A percentile compares a stretch with the other conserved stretches of the same genome.
phyloP scores from a whole-genome alignment of 2,329 filamentous ascomycete species.

The Talaromyces sp. region DNA sequence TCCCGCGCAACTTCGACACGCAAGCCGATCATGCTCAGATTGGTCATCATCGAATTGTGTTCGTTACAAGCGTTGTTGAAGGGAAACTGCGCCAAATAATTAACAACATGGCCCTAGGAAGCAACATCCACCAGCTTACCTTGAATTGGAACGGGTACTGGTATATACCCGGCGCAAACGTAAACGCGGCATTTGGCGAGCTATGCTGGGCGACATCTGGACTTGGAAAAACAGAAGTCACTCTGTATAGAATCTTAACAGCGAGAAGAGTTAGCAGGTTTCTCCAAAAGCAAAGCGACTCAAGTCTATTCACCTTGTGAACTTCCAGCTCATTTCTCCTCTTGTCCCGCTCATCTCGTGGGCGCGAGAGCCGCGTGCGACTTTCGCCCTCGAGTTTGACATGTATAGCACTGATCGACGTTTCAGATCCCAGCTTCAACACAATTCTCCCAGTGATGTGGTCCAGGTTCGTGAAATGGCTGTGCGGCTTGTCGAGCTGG shows the following conservation, averaged over 20 bases:
- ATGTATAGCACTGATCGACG: constrained; percentile 40
- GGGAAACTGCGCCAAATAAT: constrained; percentile 31
- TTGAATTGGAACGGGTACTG: constrained; percentile 48
- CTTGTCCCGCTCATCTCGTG: constrained; percentile 38
- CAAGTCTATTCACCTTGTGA: constrained; percentile 37
- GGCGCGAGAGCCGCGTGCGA: constrained; percentile 38
- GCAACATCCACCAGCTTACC: constrained; percentile 20
- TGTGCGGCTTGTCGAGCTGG: constrained; percentile 37
- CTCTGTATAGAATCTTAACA: constrained; percentile 42
- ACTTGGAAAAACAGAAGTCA: constrained; percentile 42
- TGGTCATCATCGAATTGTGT: constrained; percentile 41
- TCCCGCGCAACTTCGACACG: constrained; percentile 42
- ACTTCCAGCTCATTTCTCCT: constrained; percentile 44
- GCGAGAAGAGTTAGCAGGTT: neutral
- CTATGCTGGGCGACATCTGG: constrained; percentile 35
- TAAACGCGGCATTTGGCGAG: constrained; percentile 34
- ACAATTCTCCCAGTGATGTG: constrained; percentile 41
- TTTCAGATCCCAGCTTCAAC: constrained; percentile 36
- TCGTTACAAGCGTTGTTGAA: constrained; percentile 46
- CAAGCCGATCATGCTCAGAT: constrained; percentile 40
- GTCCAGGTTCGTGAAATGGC: constrained; percentile 46
- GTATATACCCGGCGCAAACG: constrained; percentile 41
- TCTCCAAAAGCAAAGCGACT: neutral
- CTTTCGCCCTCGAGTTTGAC: constrained; percentile 48
- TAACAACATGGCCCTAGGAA: neutral